phyloP scores from a whole-genome alignment of 2,329 filamentous ascomycete species.

The Sclerotinia borealis region DNA sequence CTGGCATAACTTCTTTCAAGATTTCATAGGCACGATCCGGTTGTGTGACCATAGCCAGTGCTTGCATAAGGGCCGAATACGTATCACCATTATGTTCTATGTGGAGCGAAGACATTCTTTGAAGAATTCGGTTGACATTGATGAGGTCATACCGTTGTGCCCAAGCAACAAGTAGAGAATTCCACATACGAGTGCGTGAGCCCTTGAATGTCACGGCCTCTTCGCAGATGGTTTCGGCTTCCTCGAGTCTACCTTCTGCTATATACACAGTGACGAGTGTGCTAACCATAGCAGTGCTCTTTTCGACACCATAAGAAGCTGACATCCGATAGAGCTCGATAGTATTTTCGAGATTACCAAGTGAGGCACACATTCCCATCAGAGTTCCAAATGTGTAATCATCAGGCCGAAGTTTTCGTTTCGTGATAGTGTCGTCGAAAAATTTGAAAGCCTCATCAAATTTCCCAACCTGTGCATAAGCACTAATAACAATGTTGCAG shows the following conservation, averaged over 20 bases:
- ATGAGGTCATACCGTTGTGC: conserved; percentile 55
- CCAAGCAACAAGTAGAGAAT: conserved; percentile 65
- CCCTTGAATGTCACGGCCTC: conserved; percentile 49
- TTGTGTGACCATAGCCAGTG: conserved; percentile 45
- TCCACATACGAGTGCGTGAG: conserved; percentile 64
- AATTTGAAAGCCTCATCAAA: conserved; percentile 57
- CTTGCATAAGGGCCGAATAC: conserved; percentile 56
- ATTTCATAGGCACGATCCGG: conserved; percentile 51
- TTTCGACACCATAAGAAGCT: conserved; percentile 43
- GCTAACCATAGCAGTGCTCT: conserved; percentile 53
- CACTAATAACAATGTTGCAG: conserved; percentile 75
- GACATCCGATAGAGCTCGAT: conserved; percentile 60
- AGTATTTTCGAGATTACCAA: conserved; percentile 68
- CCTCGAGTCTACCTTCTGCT: conserved; percentile 45
- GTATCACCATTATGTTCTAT: conserved; percentile 51
- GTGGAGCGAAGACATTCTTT: conserved; percentile 46
- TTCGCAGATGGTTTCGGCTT: conserved; percentile 54
- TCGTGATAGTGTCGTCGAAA: conserved; percentile 54
- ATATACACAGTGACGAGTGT: conserved; percentile 64
- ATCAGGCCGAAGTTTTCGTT: conserved; percentile 47
- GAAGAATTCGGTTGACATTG: conserved; percentile 47
- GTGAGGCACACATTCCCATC: conserved; percentile 63
- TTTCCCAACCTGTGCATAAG: conserved; percentile 60
- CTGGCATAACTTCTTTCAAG: conserved; percentile 43
- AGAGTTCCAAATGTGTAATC: conserved; percentile 63